Conservation (phyloP, 2,329 filamentous ascomycete genomes). For the Dendryphion nanum region DNA sequence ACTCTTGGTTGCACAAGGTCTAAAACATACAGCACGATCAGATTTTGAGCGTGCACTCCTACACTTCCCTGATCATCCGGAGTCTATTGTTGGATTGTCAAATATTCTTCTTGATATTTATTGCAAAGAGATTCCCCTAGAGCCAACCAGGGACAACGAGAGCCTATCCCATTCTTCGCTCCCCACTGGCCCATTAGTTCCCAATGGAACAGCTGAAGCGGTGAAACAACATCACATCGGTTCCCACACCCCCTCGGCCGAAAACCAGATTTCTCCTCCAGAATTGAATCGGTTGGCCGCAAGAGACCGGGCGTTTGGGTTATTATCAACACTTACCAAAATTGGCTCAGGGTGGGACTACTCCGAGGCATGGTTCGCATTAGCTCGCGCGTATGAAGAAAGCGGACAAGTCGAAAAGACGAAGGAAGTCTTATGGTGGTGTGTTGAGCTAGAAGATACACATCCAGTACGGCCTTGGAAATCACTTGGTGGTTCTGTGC, state of each 20-base stretch:
- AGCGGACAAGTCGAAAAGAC: slow-evolving; percentile 83
- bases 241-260: slow-evolving; percentile 45
- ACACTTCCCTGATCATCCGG: slow-evolving; percentile 75
- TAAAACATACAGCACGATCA: slow-evolving; percentile 67
- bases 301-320: slow-evolving; percentile 80
- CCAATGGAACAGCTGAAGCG: slow-evolving; percentile 6
- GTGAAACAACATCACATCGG: slow-evolving; percentile 47
- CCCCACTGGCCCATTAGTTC: slow-evolving; percentile 8
- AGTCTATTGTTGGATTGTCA: slow-evolving; percentile 77
- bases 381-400: slow-evolving; percentile 84
- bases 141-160: slow-evolving; percentile 49
- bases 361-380: slow-evolving; percentile 87
- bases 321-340: slow-evolving; percentile 81
- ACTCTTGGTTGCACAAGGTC: slow-evolving; percentile 61
- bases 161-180: slow-evolving; percentile 10
- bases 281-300: slow-evolving; percentile 82
- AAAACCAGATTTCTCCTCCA: slow-evolving; percentile 56
- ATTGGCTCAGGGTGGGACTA: slow-evolving; percentile 86
- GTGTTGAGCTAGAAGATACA: slow-evolving; percentile 88
- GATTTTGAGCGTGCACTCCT: slow-evolving; percentile 81
- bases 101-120: slow-evolving; percentile 87
- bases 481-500: slow-evolving; percentile 38
- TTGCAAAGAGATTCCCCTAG: slow-evolving; percentile 58
- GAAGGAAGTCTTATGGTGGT: slow-evolving; percentile 95
- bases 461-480: slow-evolving; percentile 78